Base-by-base conservation (phyloP, 2,329 filamentous ascomycete species). In the Talaromyces sp. region DNA sequence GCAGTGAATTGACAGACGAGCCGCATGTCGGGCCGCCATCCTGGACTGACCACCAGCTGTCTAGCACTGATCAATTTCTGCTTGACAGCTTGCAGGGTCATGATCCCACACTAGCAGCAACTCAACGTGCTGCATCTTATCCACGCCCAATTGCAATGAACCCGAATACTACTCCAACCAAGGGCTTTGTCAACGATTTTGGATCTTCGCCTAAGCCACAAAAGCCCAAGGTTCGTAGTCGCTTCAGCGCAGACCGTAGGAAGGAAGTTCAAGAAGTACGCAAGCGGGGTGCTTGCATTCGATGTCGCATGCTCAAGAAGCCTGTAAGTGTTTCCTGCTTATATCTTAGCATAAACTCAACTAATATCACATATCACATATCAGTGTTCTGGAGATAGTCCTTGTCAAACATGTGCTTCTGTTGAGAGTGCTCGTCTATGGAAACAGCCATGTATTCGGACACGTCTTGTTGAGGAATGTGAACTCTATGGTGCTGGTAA, bases 301-400 rank as follows among this genome's bases (percentile, higher is more conserved):
- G 86, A 39, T 88, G 86, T 71, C 83, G 85, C 14, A 87, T 88
- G 85, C 76, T 88, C 27, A 88, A 87, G 75, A 88, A 88, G 70
- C 83, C 85, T 43, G 78, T 41, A 22, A 6, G 37, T 37, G 4
- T 52, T 47, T 41, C 54, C 27, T 62, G 19, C 64, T 31, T 41
- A 14, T 67, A 16, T 56, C 7, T 50, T 43, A 14, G 19, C 48
- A 14, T 14, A 6, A 31, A n/a, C 13, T 62, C 39, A 48, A 65
- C 41, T 57, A 62, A 59, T 64, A 59, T 22, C n/a, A 31, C 27
- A 35, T 33, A 63, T 16, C 65, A 80, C 27, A 35, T 33, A 63
- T 16, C 65, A 80, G 75, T 88, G 86, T 69, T 87, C 85, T 9
- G 83, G 84, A 39, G 85, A 84, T 22, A 86, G 80, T 45, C 86